phyloP scores from a whole-genome alignment of 331 rosid genomes.

The Quercus tomentella region DNA sequence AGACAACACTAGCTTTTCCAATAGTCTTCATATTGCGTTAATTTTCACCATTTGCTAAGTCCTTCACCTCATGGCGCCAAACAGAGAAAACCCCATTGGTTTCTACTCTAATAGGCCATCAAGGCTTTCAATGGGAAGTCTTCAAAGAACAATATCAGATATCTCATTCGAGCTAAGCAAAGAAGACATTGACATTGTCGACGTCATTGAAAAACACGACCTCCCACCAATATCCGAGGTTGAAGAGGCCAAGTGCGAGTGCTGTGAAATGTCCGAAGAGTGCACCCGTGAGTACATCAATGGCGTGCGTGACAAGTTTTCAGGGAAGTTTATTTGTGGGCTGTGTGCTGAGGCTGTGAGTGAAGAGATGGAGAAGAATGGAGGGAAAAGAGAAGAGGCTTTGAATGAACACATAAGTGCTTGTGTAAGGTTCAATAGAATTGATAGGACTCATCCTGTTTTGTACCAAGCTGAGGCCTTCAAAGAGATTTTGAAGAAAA shows the following conservation, averaged over 20 bases:
- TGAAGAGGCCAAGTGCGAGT: conserved; percentile 49
- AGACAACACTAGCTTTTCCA: background rate
- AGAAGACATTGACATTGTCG: background rate
- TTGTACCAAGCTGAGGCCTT: conserved; percentile 53
- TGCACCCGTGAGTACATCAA: conserved; percentile 48
- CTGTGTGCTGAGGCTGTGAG: conserved; percentile 56
- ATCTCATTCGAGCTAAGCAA: conserved; percentile 27
- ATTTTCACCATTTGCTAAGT: background rate
- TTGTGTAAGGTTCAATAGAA: conserved; percentile 49
- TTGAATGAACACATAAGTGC: conserved; percentile 40
- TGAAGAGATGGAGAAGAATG: conserved; percentile 52
- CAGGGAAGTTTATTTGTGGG: conserved; percentile 52
- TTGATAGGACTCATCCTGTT: conserved; percentile 43
- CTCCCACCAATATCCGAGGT: conserved; percentile 22
- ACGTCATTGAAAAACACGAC: background rate
- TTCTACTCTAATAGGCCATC: conserved; percentile 7
- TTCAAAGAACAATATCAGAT: conserved; percentile 52
- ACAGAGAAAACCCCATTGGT: conserved; percentile 11
- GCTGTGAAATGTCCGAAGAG: conserved; percentile 65
- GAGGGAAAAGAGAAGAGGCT: conserved; percentile 42
- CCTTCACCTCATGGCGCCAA: conserved; percentile 21
- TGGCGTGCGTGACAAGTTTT: conserved; percentile 30
- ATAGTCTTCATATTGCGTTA: background rate
- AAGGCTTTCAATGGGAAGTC: conserved; percentile 24
- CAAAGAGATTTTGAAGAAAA: conserved; percentile 48